Base-by-base conservation (phyloP, 73 alveolate genomes). In the Uronychia binucleata region DNA sequence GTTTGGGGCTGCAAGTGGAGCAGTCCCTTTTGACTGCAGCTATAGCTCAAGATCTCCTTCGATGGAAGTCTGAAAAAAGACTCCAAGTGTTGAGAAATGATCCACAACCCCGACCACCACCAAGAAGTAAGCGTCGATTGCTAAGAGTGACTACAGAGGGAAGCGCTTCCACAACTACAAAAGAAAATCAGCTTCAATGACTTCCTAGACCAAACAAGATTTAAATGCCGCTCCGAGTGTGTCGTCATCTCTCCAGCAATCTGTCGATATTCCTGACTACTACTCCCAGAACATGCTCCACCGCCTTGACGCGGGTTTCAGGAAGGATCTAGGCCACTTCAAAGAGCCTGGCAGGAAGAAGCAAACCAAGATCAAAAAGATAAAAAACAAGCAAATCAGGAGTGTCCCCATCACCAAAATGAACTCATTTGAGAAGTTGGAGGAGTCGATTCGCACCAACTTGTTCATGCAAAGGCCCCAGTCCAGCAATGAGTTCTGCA, bases 391-490 rank as follows among this genome's bases (percentile, higher is more conserved):
- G 33, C 8, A 80, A 26, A 80, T 80, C 26, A 19, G 87, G 26
- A 80, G 79, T 29, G 67, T 58, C 1, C 87, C 87, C 11, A 14
- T 80, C 1, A 14, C 80, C 14, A 8, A 31, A 26, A 58, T 80
- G 87, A 80, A 80, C 30, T 80, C 87, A 31, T 80, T 80, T 58
- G 87, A 80, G 31, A 80, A 80, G 19, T 19, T 46, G 5, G 67
- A 46, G 19, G 5, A 46, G 67, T 46, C 67, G n/a, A 46, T 46
- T 46, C n/a, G 19, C 67, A 46, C 19, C n/a, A 46, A 46, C 19
- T 11, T 46, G 67, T 19, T 46, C 67, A 5, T 46, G n/a, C 19
- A 46, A 46, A 46, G 67, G 67, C 67, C 67, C 67, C 19, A 46
- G 19, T 46, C 67, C 19, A 11, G n/a, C 19, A 46, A 46, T 46